Evolutionary conservation across 225 moss, liverwort and hornwort genomes (phyloP), one percentile per base, ranked within the genome.

Genomic region (Climacium dendroides): DNA sequence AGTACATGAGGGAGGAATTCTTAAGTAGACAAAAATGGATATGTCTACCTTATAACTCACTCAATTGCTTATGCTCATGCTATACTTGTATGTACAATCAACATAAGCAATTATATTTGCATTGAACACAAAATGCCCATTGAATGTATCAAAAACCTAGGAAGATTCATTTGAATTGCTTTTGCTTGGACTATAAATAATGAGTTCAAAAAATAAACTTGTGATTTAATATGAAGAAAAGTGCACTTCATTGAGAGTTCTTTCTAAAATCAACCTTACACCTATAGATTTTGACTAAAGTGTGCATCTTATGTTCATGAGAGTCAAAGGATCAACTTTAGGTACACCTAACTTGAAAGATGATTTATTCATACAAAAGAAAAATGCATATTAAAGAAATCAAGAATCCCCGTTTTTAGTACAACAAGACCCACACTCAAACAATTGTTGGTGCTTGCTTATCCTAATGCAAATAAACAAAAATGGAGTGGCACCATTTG

Each of bases 1-100:
- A 3, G 4, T 34, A 35, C 0, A 2, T 20, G 6, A 11, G 2
- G 13, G 7, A 23, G 4, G 13, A 67, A 23, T 24, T 24, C 4
- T 23, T 39, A 39, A 69, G 37, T 23, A 1, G 37, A 67, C 2
- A 2, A 1, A 0, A 39, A 23, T 69, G 23, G 37, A 0, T 24
- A 39, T 13, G 7, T 24, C 13, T 24, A 69, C 39, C 13, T 23
- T 69, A 70, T 41, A 20, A 14, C 0, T 4, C 0, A 67, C 9
- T 39, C 0, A 37, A 1, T 20, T 65, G 6, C 65, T n/a, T 20
- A 10, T 66, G 1, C 11, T 65, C 6, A 65, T 19, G 19, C 10
- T 35, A 6, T 37, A 22, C 13, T 39, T 62, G 8, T 32, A 16
- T 63, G 8, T 1, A 67, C 3, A 5, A 24, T 69, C 1, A 3